phyloP scores from a whole-genome alignment of 176 grass and related monocot species.

The Chloris gayana region DNA sequence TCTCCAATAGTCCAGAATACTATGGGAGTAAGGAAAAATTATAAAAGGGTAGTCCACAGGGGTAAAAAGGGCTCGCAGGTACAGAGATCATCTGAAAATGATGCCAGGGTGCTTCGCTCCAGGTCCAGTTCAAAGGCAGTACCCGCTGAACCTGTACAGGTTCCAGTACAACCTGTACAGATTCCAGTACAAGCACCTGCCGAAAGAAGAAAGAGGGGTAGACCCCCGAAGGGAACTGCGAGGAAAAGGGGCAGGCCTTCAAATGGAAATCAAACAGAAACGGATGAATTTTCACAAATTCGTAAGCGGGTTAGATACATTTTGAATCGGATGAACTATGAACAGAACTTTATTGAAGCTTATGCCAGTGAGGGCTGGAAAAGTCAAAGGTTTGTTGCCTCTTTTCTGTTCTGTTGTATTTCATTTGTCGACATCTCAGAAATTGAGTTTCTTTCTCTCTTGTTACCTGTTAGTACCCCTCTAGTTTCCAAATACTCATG shows the following conservation, averaged over 20 bases:
- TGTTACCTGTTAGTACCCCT: background rate
- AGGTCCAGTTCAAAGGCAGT: slow-evolving; percentile 31
- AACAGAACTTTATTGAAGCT: slow-evolving; percentile 89
- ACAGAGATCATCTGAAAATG: slow-evolving; percentile 54
- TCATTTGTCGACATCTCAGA: slow-evolving; percentile 13
- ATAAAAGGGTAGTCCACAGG: slow-evolving; percentile 46
- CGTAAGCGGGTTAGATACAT: slow-evolving; percentile 67
- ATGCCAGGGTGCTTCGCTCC: slow-evolving; percentile 53
- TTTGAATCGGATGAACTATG: slow-evolving; percentile 84
- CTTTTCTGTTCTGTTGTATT: slow-evolving; percentile 33
- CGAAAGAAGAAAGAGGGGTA: slow-evolving; percentile 37
- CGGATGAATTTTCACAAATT: slow-evolving; percentile 52
- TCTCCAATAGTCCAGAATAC: slow-evolving; percentile 25
- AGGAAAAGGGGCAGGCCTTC: slow-evolving; percentile 35
- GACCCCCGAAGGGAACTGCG: slow-evolving; percentile 27
- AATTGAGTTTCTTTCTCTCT: slow-evolving; percentile 2
- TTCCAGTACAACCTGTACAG: slow-evolving; percentile 22
- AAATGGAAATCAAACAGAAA: slow-evolving; percentile 15
- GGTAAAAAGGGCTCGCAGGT: slow-evolving; percentile 43
- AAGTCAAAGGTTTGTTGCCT: slow-evolving; percentile 63
- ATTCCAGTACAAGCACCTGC: too few relatives aligned
- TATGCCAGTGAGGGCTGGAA: slow-evolving; percentile 91
- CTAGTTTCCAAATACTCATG: too few relatives aligned
- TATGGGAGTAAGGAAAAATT: slow-evolving; percentile 42
- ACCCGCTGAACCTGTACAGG: slow-evolving; percentile 38